Evolutionary conservation across 1,139 yeast species (phyloP).

Genomic region (Schwanniomyces etchellsii): DNA sequence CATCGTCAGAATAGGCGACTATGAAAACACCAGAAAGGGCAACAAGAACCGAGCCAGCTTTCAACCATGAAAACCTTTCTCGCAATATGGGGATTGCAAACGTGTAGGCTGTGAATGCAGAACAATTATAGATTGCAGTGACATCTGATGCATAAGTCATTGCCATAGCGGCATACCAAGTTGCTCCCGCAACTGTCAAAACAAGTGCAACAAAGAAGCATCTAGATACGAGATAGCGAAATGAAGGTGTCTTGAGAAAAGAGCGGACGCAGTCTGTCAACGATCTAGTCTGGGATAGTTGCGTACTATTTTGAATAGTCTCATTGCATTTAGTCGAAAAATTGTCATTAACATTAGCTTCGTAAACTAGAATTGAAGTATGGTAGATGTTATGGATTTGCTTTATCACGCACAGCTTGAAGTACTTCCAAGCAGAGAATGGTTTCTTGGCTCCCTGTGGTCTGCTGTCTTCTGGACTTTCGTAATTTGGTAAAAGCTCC

Average conservation of each 20-base stretch:
- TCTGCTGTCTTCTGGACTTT: not conserved
- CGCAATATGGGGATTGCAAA: slow-evolving; percentile 72
- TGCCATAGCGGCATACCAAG: slow-evolving; percentile 85
- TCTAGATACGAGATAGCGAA: slow-evolving; percentile 40
- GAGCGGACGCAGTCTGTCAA: slow-evolving; percentile 28
- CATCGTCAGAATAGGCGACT: slow-evolving; percentile 53
- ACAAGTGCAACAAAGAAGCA: slow-evolving; percentile 47
- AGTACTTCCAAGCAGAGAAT: slow-evolving; percentile 28
- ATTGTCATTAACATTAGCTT: slow-evolving; percentile 33
- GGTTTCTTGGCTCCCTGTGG: slow-evolving; percentile 3
- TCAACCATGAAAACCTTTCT: slow-evolving; percentile 62
- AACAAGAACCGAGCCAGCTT: slow-evolving; percentile 61
- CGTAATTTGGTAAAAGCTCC: too few species aligned
- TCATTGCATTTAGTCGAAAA: slow-evolving; percentile 30
- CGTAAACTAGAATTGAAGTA: slow-evolving; percentile 45
- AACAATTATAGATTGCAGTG: slow-evolving; percentile 86
- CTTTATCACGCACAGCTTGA: slow-evolving; percentile 36
- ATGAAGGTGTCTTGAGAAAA: slow-evolving; percentile 40
- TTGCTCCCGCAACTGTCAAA: slow-evolving; percentile 69
- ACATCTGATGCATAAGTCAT: slow-evolving; percentile 81
- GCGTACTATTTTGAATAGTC: slow-evolving; percentile 36
- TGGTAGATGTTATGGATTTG: slow-evolving; percentile 48
- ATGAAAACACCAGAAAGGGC: slow-evolving; percentile 73
- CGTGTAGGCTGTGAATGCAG: slow-evolving; percentile 82
- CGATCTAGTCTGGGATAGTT: slow-evolving; percentile 35